phyloP scores from a whole-genome alignment of 768 basidiomycete species.

The Leccinum longicurvipes region DNA sequence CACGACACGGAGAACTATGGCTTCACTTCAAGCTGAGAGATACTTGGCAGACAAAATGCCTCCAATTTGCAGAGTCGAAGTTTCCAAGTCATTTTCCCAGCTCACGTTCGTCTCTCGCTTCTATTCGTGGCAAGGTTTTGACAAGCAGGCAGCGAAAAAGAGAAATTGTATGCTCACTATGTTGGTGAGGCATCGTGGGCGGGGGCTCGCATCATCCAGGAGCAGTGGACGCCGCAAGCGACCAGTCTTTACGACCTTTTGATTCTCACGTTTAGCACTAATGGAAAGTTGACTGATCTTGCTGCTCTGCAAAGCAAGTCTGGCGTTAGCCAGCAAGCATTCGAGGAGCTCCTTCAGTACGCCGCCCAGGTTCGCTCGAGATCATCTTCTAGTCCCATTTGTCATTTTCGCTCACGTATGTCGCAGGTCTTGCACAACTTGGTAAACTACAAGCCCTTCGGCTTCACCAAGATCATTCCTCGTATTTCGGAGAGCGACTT shows the following conservation, averaged over 20 bases:
- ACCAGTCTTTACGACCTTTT: conserved; percentile 66
- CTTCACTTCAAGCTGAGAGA: conserved; percentile 44
- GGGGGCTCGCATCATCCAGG: conserved; percentile 79
- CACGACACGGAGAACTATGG: conserved; percentile 27
- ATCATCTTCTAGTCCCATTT: neutral
- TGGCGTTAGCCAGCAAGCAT: conserved; percentile 55
- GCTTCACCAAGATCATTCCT: conserved; percentile 83
- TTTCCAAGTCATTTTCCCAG: conserved; percentile 65
- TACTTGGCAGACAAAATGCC: conserved; percentile 74
- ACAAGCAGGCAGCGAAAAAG: conserved; percentile 49
- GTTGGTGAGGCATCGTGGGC: conserved; percentile 76
- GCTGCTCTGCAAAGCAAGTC: conserved; percentile 49
- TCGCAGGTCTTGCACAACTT: conserved; percentile 41
- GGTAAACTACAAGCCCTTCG: conserved; percentile 76
- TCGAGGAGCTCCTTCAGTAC: conserved; percentile 71
- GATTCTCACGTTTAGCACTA: conserved; percentile 62
- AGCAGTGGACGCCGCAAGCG: conserved; percentile 77
- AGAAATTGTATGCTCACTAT: conserved; percentile 79
- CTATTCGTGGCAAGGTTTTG: neutral
- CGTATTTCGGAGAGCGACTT: conserved; percentile 63
- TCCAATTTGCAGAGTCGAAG: conserved; percentile 72
- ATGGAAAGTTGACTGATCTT: conserved; percentile 58
- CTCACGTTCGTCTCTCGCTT: conserved; percentile 45
- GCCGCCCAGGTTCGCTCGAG: conserved; percentile 54
- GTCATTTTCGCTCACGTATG: neutral